Percentiles rank a stretch among this genome's conserved stretches.
Conservation (phyloP, 2,329 filamentous ascomycete species). For the Ceratocystiopsis sp. region DNA sequence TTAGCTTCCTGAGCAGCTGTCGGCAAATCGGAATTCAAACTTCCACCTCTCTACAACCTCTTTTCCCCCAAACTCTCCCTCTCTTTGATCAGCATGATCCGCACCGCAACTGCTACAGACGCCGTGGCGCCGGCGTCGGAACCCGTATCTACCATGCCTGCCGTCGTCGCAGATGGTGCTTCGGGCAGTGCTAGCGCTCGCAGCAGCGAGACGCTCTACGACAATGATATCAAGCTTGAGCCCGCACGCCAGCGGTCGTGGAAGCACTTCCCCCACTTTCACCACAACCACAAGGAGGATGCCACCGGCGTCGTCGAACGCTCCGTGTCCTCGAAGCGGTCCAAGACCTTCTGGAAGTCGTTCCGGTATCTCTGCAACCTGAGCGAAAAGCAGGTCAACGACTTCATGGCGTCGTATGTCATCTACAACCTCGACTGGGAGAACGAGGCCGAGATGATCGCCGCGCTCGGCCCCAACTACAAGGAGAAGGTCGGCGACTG, state of each 20-base stretch:
- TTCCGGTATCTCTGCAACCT: slow-evolving; percentile 32
- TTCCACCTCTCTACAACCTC: background rate
- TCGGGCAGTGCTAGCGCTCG: slow-evolving; percentile 13
- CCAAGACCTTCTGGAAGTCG: slow-evolving; percentile 30
- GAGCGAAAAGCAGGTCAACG: slow-evolving; percentile 31
- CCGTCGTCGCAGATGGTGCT: too few relatives aligned
- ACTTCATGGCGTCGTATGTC: slow-evolving; percentile 38
- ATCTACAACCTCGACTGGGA: slow-evolving; percentile 40
- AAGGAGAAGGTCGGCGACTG: slow-evolving; percentile 32
- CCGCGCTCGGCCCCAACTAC: slow-evolving; percentile 29
- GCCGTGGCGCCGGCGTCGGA: background rate
- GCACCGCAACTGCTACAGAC: background rate
- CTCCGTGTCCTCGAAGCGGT: slow-evolving; percentile 27
- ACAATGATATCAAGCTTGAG: slow-evolving; percentile 13
- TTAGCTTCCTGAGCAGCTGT: too few relatives aligned
- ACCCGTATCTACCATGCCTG: background rate
- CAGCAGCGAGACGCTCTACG: slow-evolving; percentile 17
- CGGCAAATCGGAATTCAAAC: too few relatives aligned
- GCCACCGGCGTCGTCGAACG: slow-evolving; percentile 19
- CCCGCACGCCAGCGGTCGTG: slow-evolving; percentile 5
- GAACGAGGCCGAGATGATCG: slow-evolving; percentile 29
- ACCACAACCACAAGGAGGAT: slow-evolving; percentile 1
- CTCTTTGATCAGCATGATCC: background rate
- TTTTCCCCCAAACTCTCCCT: background rate
- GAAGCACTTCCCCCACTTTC: slow-evolving; percentile 2